Evolutionary conservation across 176 grass and related monocot genomes (phyloP).

Genomic region (Phoenix roebelenii): DNA sequence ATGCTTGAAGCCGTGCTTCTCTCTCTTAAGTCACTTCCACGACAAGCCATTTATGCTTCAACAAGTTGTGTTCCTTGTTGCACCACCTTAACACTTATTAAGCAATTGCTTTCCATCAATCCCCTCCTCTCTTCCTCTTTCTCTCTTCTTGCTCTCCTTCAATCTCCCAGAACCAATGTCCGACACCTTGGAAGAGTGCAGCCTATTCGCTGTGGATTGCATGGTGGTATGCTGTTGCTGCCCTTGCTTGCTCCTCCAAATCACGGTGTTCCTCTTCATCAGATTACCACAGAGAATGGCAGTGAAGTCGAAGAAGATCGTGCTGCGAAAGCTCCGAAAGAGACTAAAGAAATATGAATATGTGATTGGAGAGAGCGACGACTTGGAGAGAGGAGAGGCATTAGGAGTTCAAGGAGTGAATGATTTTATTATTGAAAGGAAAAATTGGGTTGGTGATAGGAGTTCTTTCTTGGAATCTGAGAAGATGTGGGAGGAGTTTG

Average conservation of each 20-base stretch:
- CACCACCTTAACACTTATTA: too few species aligned
- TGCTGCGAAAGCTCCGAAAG: neutral
- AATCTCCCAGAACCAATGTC: neutral
- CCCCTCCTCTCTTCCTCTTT: neutral
- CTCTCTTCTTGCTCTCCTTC: neutral
- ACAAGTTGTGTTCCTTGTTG: too few species aligned
- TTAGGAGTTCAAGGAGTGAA: neutral
- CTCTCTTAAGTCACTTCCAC: slow-evolving; percentile 29
- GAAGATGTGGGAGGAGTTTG: neutral
- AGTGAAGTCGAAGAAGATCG: neutral
- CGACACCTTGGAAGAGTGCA: slow-evolving; percentile 20
- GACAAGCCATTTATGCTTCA: slow-evolving; percentile 15
- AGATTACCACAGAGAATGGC: neutral
- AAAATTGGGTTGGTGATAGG: too few species aligned
- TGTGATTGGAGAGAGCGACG: neutral
- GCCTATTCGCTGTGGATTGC: slow-evolving; percentile 11
- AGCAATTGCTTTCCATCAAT: neutral
- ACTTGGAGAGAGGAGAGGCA: neutral
- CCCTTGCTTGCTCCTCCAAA: slow-evolving; percentile 13
- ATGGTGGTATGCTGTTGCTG: slow-evolving; percentile 14
- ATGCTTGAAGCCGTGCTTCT: slow-evolving; percentile 25
- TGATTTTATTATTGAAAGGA: neutral
- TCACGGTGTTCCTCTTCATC: slow-evolving; percentile 8
- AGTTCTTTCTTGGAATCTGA: too few species aligned
- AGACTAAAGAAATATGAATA: neutral